Percentiles rank a stretch among this genome's conserved stretches.
Conservation (phyloP, 106 monocot genomes). For the Dactylorhiza incarnata region DNA sequence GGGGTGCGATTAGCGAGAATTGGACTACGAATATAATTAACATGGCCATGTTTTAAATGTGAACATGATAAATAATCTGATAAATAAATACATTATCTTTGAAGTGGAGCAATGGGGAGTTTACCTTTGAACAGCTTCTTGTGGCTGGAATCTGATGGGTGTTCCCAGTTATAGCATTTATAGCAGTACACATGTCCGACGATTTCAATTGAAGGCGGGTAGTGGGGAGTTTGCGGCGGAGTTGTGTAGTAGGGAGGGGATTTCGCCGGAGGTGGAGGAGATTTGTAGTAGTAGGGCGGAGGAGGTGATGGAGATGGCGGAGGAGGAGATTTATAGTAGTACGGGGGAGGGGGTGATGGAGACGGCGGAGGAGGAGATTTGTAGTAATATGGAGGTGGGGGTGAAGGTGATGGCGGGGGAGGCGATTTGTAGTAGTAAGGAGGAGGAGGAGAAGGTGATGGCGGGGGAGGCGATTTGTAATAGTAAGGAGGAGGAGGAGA, state of each 20-base stretch:
- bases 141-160: slow-evolving; percentile 38
- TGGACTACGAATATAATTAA: too few relatives aligned
- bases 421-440: slow-evolving; percentile 21
- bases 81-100: background rate
- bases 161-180: slow-evolving; percentile 41
- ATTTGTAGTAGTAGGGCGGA: background rate
- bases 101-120: background rate
- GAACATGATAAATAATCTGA: background rate
- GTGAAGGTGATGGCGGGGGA: slow-evolving; percentile 15
- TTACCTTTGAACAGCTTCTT: slow-evolving; percentile 54
- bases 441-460: background rate
- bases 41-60: too few relatives aligned
- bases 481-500: slow-evolving; percentile 20
- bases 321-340: background rate
- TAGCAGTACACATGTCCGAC: slow-evolving; percentile 64
- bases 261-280: background rate
- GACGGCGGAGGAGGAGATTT: background rate
- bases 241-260: slow-evolving; percentile 6
- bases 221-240: slow-evolving; percentile 20
- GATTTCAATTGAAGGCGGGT: slow-evolving; percentile 30
- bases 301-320: background rate
- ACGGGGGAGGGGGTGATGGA: background rate
- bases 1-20: too few relatives aligned
- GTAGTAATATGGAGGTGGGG: slow-evolving; percentile 10
- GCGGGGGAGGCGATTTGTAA: slow-evolving; percentile 10